Base-by-base conservation (phyloP, 2,329 filamentous ascomycete genomes). In the Fusarium praegraminearum region DNA sequence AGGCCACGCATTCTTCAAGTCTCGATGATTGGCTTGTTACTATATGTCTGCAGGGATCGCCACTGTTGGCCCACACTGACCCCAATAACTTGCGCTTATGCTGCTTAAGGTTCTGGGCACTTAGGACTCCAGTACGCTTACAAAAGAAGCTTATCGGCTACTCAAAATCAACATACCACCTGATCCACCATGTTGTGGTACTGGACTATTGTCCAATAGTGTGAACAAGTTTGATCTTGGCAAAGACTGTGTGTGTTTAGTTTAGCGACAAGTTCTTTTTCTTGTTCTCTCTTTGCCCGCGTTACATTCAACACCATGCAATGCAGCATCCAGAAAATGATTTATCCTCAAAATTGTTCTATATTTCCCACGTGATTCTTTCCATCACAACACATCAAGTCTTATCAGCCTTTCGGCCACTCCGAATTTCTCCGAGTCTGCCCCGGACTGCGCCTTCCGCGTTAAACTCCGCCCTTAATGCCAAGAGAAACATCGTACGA, bases 71-170 rank as follows among this genome's bases (percentile, higher is more conserved):
- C 67, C 67, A 56, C 52, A 36, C 28, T 41, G 41, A 50, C 38
- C 32, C 33, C 30, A 57, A 32, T 55, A 61, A 70, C 64, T 70
- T 70, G 62, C 58, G 67, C 59, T 70, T 71, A 64, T 73, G 54
- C 63, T 60, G 40, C 51, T 65, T 68, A 72, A 74, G 57, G 57
- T 74, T 74, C 60, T 66, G 53, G 58, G 65, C 73, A 65, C 53
- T 53, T 33, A 11, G 28, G 28, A 30, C 11, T 54, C 46, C 28
- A 30, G 28, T 47, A 64, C 35, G 58, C 52, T 62, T 69, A 62
- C 47, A 35, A 63, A 38, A 63, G 62, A 72, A 73, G 72, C 70
- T 74, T 73, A 74, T 75, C 72, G 55, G 58, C 41, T 65, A 58
- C 30, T 41, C 35, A 56, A 52, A 50, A 32, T 60, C 55, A 64